These are phyloP conservation scores for Thamnidium elegans DNA, from an alignment of 192 early-diverging fungal genomes.

Conservation along the genomic window DNA sequence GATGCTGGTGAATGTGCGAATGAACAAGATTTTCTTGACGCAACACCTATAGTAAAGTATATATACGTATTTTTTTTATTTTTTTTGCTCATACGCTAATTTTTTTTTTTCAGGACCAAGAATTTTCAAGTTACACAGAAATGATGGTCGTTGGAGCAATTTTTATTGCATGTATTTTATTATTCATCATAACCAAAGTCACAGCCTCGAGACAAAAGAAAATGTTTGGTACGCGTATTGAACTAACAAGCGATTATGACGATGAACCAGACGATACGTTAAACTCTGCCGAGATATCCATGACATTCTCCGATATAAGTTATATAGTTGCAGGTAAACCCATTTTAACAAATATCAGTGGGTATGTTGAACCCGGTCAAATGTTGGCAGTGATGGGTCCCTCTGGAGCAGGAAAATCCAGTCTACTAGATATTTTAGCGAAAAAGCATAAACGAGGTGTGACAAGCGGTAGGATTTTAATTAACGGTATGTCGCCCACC, in stretches of 20 bases:
- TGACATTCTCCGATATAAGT: conserved; percentile 24
- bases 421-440: conserved; percentile 55
- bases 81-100: too few species aligned
- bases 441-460: conserved; percentile 33
- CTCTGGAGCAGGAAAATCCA: conserved; percentile 89
- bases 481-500: conserved; percentile 50
- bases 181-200: conserved; percentile 18
- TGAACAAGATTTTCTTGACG: conserved; percentile 37
- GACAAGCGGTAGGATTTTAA: conserved; percentile 35
- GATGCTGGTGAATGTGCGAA: conserved; percentile 73
- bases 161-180: conserved; percentile 10
- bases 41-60: conserved; percentile 24
- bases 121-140: conserved; percentile 25
- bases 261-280: conserved; percentile 5
- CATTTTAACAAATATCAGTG: conserved; percentile 69
- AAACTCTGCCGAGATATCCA: neutral
- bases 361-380: conserved; percentile 69
- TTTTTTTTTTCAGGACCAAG: conserved; percentile 18
- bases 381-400: conserved; percentile 91
- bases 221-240: conserved; percentile 23
- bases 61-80: neutral
- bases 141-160: conserved; percentile 19
- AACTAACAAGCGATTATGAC: conserved; percentile 3
- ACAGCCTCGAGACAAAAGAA: conserved; percentile 21
- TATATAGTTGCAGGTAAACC: conserved; percentile 43